A percentile compares a stretch with the other conserved stretches of the same genome.
phyloP scores from a whole-genome alignment of 2,329 filamentous ascomycete genomes.

The Pseudophaeomoniella oleicola region DNA sequence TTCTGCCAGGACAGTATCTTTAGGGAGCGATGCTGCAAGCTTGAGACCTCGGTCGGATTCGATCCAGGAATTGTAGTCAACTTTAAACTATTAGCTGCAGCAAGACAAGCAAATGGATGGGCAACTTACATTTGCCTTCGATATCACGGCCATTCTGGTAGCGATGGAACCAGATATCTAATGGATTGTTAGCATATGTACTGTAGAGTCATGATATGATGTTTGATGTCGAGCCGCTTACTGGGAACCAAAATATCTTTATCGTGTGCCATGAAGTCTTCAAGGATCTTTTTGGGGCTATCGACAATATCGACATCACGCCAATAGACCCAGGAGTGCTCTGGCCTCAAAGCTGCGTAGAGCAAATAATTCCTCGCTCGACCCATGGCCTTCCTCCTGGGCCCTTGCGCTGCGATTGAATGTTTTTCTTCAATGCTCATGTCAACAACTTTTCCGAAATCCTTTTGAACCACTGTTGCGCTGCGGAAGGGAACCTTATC shows the following conservation, averaged over 20 bases:
- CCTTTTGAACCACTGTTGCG: slow-evolving; percentile 74
- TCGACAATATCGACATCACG: slow-evolving; percentile 93
- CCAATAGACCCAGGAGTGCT: slow-evolving; percentile 99
- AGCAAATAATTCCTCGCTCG: slow-evolving; percentile 86
- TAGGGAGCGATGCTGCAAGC: slow-evolving; percentile 57
- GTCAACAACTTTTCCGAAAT: slow-evolving; percentile 63
- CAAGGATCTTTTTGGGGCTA: slow-evolving; percentile 71
- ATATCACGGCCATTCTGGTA: slow-evolving; percentile 71
- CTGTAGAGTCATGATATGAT: too few relatives aligned
- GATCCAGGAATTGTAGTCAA: slow-evolving; percentile 98
- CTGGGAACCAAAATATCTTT: slow-evolving; percentile 87
- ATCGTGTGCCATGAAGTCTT: slow-evolving; percentile 92
- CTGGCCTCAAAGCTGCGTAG: slow-evolving; percentile 67
- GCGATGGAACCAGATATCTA: slow-evolving; percentile 94
- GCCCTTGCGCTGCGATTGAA: slow-evolving; percentile 73
- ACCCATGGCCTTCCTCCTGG: slow-evolving; percentile 79
- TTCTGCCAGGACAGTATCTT: slow-evolving; percentile 76
- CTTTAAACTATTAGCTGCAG: slow-evolving; percentile 26
- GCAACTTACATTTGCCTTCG: slow-evolving; percentile 76
- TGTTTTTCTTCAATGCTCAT: slow-evolving; percentile 76
- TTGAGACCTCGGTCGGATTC: slow-evolving; percentile 76
- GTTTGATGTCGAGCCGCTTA: slow-evolving; percentile 34
- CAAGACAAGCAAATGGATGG: background rate
- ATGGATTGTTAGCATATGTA: slow-evolving; percentile 5
- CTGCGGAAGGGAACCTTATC: slow-evolving; percentile 77